Conservation (phyloP, 179 eudicot species). For the Vitellaria paradoxa region DNA sequence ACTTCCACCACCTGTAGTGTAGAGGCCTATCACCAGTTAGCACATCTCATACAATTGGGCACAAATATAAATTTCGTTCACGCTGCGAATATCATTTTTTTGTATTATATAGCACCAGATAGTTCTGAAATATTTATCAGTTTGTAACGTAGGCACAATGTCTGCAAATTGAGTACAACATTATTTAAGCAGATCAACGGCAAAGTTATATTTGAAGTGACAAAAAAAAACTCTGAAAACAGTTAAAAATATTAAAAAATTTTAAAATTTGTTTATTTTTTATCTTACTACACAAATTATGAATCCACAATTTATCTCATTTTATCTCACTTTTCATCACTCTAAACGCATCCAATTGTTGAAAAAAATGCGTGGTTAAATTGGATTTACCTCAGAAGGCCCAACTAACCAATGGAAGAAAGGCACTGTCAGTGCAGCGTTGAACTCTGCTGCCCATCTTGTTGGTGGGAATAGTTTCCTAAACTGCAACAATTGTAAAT, state of each 20-base stretch:
- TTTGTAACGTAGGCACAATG: not conserved
- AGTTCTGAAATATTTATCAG: not conserved
- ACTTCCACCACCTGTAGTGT: conserved; percentile 72
- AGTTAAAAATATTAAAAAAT: too few species aligned
- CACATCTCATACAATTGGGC: not conserved
- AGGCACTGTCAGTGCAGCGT: conserved; percentile 87
- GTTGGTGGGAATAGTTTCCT: conserved; percentile 94
- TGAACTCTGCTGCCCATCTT: conserved; percentile 93
- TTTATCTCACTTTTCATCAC: too few species aligned
- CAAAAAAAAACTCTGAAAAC: too few species aligned
- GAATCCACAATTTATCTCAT: too few species aligned
- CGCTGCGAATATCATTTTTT: not conserved
- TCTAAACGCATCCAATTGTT: too few species aligned
- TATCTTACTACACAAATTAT: too few species aligned
- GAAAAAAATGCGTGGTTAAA: not conserved
- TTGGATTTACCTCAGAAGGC: conserved; percentile 71
- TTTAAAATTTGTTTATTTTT: too few species aligned
- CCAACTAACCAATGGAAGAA: conserved; percentile 98
- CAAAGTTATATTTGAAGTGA: too few species aligned
- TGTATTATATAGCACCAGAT: not conserved
- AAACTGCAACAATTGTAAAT: conserved; percentile 42
- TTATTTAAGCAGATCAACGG: not conserved
- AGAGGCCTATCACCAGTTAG: not conserved
- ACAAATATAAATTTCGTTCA: too few species aligned
- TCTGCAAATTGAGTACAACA: not conserved